Evolutionary conservation across 2,329 filamentous ascomycete species (phyloP).

Genomic region (Fusarium concolor): DNA sequence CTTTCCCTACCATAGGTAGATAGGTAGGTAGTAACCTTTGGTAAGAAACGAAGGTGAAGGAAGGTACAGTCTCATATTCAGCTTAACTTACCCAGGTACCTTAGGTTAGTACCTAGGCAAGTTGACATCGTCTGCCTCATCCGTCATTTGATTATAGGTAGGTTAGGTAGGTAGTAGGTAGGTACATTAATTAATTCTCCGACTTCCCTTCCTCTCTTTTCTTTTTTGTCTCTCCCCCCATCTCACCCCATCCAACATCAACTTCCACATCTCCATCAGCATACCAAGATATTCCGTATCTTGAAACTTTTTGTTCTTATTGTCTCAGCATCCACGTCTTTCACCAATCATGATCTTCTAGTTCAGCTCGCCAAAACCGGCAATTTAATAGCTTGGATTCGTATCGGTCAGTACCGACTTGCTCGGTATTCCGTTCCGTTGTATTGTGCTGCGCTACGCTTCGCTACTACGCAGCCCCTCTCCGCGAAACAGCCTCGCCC

Average conservation of each 20-base stretch:
- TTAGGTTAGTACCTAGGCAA: background rate
- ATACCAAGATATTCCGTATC: slow-evolving; percentile 19
- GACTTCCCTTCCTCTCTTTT: background rate
- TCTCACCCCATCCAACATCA: background rate
- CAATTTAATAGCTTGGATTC: slow-evolving; percentile 12
- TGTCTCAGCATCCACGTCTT: slow-evolving; percentile 3
- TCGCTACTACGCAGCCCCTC: slow-evolving; percentile 17
- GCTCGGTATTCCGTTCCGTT: background rate
- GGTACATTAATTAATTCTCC: slow-evolving; percentile 15
- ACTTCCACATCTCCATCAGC: background rate
- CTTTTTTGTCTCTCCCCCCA: background rate
- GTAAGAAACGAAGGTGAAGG: background rate
- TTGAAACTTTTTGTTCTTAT: background rate
- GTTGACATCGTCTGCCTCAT: background rate
- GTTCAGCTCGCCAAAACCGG: slow-evolving; percentile 17
- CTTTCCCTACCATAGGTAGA: slow-evolving; percentile 1
- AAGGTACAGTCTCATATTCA: background rate
- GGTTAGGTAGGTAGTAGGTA: no score
- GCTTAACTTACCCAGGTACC: background rate
- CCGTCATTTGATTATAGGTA: slow-evolving; percentile 21
- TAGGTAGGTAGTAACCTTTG: background rate
- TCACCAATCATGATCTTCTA: slow-evolving; percentile 34
- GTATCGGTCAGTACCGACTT: background rate
- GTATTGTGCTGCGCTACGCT: slow-evolving; percentile 5
- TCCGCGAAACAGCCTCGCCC: slow-evolving; percentile 38